These are phyloP conservation scores for Metschnikowia cubensis DNA, from an alignment of 805 yeast genomes.

Conservation along the genomic window DNA sequence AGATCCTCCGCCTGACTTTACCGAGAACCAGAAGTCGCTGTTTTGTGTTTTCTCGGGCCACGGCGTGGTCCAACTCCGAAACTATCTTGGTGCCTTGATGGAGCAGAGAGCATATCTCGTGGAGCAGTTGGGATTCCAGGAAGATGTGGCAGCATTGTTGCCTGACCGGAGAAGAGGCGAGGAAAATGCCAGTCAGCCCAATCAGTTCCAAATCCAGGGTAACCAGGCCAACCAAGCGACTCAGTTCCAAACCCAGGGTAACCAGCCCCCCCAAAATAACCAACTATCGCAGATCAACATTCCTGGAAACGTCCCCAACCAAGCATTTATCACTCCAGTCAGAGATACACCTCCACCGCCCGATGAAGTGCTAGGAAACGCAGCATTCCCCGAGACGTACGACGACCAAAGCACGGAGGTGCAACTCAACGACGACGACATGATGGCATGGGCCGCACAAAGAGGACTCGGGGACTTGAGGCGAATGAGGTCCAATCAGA, in stretches of 20 bases:
- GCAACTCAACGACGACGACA: slow-evolving; percentile 13
- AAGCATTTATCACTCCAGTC: slow-evolving; percentile 1
- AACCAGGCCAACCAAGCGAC: not conserved
- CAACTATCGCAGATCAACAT: no score
- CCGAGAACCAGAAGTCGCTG: slow-evolving; percentile 73
- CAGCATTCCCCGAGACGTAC: slow-evolving; percentile 7
- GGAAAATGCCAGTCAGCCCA: not conserved
- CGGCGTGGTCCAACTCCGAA: slow-evolving; percentile 76
- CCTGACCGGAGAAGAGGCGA: slow-evolving; percentile 6
- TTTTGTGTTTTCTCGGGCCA: slow-evolving; percentile 93
- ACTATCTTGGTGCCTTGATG: slow-evolving; percentile 47
- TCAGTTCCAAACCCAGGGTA: no score
- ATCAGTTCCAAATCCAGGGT: not conserved
- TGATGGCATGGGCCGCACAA: slow-evolving; percentile 22
- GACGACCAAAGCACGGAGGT: not conserved
- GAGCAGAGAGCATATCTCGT: slow-evolving; percentile 17
- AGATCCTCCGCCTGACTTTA: slow-evolving; percentile 89
- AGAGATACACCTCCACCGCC: slow-evolving; percentile 10
- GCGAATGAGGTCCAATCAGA: slow-evolving; percentile 7
- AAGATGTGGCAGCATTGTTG: slow-evolving; percentile 6
- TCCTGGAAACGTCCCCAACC: not conserved
- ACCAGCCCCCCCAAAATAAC: no score
- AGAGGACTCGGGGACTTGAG: slow-evolving; percentile 28
- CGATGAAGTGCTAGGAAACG: slow-evolving; percentile 12
- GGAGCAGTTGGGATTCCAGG: slow-evolving; percentile 16